Conservation (phyloP, 139 green algal species). For the Marvania coccoides region DNA sequence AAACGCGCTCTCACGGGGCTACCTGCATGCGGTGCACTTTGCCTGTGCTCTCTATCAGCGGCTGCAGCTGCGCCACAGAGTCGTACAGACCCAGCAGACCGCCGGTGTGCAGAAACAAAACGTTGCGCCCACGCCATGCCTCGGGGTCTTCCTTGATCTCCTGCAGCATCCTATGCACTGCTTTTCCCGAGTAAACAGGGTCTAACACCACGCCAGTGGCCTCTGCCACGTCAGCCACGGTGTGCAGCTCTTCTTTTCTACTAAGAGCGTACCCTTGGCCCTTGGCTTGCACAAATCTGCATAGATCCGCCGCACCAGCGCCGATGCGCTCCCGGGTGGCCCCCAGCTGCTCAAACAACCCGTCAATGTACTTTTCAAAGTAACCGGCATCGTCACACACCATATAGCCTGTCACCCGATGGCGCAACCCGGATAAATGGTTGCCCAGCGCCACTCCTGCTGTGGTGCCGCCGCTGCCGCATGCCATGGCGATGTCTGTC, state of each 20-base stretch:
- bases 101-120: constrained; percentile 86
- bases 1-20: background rate
- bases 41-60: constrained; percentile 11
- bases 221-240: constrained; percentile 46
- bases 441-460: constrained; percentile 75
- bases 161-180: constrained; percentile 54
- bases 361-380: constrained; percentile 80
- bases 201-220: constrained; percentile 79
- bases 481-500: constrained; percentile 78
- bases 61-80: constrained; percentile 69
- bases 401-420: constrained; percentile 55
- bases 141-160: constrained; percentile 58
- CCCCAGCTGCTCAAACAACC: constrained; percentile 54
- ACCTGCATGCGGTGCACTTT: constrained; percentile 1
- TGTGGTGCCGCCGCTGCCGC: constrained; percentile 81
- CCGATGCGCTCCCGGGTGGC: background rate
- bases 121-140: constrained; percentile 59
- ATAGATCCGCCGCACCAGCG: background rate
- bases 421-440: constrained; percentile 41
- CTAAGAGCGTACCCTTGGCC: constrained; percentile 86
- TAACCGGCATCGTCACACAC: constrained; percentile 80
- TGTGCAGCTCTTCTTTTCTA: constrained; percentile 69
- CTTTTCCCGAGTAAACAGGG: constrained; percentile 92
- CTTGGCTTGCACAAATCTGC: constrained; percentile 55
- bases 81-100: constrained; percentile 90